Base-by-base conservation (phyloP, 179 eudicot species). In the Actinidia polygama region DNA sequence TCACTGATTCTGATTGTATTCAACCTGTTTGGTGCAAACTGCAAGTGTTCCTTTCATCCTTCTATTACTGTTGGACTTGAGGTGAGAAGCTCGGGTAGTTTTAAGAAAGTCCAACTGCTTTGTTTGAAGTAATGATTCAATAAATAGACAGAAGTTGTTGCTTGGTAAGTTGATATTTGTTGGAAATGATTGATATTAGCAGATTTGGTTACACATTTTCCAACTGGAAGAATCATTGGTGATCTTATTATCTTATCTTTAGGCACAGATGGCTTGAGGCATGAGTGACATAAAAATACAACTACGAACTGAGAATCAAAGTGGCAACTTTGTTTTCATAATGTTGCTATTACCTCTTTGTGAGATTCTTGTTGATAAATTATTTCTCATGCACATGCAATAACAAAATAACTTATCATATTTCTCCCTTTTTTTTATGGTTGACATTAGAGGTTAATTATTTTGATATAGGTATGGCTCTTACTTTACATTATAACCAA, bases 111-210 rank as follows among this genome's bases (percentile, higher is more conserved):
- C 36, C 6, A 69, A 47, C 53, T 5, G 80, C 54, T 23, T 77
- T 62, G 54, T 77, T 77, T 77, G 26, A 19, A 21, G 57, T 23
- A 77, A 19, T 46, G n/a, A 21, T 63, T 78, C 69, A 62, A 46
- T 62, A 44, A 21, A n/a, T n/a, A n/a, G 58, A 63, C 26, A 21
- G 69, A 54, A 40, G 36, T 36, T 36, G 72, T 36, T 36, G 49
- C 72, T 67, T 30, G 44, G 16, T 67, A 14, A 36, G 71, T 23
- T 7, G 6, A 19, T 61, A n/a, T 19, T 61, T 19, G 64, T 23
- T 23, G 21, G 64, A 61, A 61, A n/a, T 16, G 24, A 61, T 16
- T n/a, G 64, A 0, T 19, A 19, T 61, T 61, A 61, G 23, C 26
- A 19, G 8, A 21, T 61, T 61, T 19, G 18, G 9, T 7, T 19